A percentile compares a stretch with the other conserved stretches of the same genome.
Evolutionary conservation across 2,329 filamentous ascomycete genomes (phyloP).

Genomic region (Pleoardoris graminearum): DNA sequence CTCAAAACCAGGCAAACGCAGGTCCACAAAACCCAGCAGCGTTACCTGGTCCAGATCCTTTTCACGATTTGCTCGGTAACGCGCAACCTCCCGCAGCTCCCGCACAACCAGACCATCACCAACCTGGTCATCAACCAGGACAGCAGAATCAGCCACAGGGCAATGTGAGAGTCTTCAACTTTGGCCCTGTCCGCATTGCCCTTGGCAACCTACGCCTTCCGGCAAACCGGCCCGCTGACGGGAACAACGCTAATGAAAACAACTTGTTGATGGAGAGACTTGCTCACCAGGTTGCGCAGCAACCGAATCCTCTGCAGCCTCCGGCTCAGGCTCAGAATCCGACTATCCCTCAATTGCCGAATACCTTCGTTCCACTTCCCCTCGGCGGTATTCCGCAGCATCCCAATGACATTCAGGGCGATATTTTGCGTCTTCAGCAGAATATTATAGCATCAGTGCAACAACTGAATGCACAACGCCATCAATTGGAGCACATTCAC

Average conservation of each 20-base stretch:
- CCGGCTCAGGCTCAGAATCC: conserved; percentile 11
- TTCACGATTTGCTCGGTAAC: conserved; percentile 25
- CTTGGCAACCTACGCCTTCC: conserved; percentile 41
- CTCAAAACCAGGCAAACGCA: conserved; percentile 30
- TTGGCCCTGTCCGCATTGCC: conserved; percentile 41
- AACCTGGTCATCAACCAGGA: conserved; percentile 20
- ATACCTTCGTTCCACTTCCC: conserved; percentile 18
- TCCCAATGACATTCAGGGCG: conserved; percentile 39
- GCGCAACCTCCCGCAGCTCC: conserved; percentile 19
- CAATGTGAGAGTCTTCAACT: conserved; percentile 44
- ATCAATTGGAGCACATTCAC: conserved; percentile 40
- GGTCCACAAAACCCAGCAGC: conserved; percentile 20
- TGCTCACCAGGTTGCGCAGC: conserved; percentile 25
- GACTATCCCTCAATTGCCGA: conserved; percentile 13
- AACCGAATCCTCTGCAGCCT: conserved; percentile 19
- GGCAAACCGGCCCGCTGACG: conserved; percentile 29
- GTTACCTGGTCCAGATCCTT: conserved; percentile 16
- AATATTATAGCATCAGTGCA: conserved; percentile 44
- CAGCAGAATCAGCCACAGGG: conserved; percentile 29
- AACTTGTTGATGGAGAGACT: conserved; percentile 27
- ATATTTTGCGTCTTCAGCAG: conserved; percentile 43
- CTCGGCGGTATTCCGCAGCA: conserved; percentile 29
- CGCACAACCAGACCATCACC: conserved; percentile 23
- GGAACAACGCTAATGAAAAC: conserved; percentile 28
- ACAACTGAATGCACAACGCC: conserved; percentile 38